Base-by-base conservation (phyloP, 2,329 filamentous ascomycete genomes). In the Pseudopyricularia cyperi region DNA sequence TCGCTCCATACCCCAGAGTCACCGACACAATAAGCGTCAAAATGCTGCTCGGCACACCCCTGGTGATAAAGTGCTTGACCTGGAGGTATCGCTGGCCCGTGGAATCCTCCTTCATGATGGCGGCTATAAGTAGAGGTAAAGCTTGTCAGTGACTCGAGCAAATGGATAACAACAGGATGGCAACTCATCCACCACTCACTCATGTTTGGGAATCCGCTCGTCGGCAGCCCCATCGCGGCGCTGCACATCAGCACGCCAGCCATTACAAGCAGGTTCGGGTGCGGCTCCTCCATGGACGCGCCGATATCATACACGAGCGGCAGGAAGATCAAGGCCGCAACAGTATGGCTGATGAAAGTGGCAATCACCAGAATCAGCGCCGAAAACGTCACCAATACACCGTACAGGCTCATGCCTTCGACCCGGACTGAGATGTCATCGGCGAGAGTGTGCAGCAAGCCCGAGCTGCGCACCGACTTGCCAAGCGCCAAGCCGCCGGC, bases 61-160 rank as follows among this genome's bases (percentile, higher is more conserved):
- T 76, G 50, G 86, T 94, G 62, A 98, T 84, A 68, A 98, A 98
- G 66, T 98, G 93, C 63, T 86, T 87, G 51, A 98, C 94, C 55
- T 85, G 76, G 52, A 98, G 76, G 63, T 98, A 98, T 52, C 93
- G 77, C 64, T 95, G 88, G 8, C 93, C 93, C 0, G 90, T 94
- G 0, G 87, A 79, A 61, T 98, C 91, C 69, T 98, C 93, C 76
- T 97, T 97, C 93, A 98, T 97, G 62, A 98, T 97, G 4, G 93
- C 93, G 62, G 93, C 89, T 94, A 51, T 11, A 46, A 26, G 24
- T 39, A 5, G 9, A 15, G 7, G 14, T 24, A 19, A 44, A 12
- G 15, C 11, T 12, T 22, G 39, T 24, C 39, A 44, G 39, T 26
- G 17, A 26, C 17, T 42, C 4, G 22, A 42, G 17, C 37, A n/a